Percentiles rank a stretch among this genome's conserved stretches.
Evolutionary conservation across 2,329 filamentous ascomycete genomes (phyloP).

Genomic region (Fusarium acutatum): DNA sequence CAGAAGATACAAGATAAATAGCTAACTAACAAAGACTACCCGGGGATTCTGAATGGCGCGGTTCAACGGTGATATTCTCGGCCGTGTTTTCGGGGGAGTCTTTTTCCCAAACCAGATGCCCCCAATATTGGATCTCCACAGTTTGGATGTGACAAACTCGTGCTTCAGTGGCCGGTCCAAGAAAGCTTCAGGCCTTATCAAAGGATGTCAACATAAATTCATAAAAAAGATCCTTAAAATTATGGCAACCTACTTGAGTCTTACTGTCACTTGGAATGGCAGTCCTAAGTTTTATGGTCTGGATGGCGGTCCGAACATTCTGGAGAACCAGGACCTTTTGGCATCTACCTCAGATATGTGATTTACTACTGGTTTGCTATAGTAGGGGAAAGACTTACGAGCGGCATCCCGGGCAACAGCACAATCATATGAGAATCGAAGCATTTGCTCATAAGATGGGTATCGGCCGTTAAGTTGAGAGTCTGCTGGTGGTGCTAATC

Average conservation of each 20-base stretch:
- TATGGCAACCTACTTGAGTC: background rate
- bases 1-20: slow-evolving; percentile 16
- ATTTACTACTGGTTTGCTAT: background rate
- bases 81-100: slow-evolving; percentile 38
- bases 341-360: background rate
- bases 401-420: background rate
- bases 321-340: background rate
- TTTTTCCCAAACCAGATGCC: background rate
- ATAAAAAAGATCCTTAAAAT: background rate
- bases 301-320: background rate
- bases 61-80: slow-evolving; percentile 36
- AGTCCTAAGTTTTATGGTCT: background rate
- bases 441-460: background rate
- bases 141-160: too few species aligned
- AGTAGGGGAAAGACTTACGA: background rate
- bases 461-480: background rate
- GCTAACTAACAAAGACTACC: background rate
- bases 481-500: background rate
- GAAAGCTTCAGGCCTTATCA: background rate
- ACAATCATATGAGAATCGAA: background rate
- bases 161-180: too few species aligned
- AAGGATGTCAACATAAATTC: background rate
- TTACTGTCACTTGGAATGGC: background rate
- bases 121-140: background rate
- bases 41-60: slow-evolving; percentile 32